Base-by-base conservation (phyloP, 179 eudicot genomes). In the Carnegiea gigantea region DNA sequence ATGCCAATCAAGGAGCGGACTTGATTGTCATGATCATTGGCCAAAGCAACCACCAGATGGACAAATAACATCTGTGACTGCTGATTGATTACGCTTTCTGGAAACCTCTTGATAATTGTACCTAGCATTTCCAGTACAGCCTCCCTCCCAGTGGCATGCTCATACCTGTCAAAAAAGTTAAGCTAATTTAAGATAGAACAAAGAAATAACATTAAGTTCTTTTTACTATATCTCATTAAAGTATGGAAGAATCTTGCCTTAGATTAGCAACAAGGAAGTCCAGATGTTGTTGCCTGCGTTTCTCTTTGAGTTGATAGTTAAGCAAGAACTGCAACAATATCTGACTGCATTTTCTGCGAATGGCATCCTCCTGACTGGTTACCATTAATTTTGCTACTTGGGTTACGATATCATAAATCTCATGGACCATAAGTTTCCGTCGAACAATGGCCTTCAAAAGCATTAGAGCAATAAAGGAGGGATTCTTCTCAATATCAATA, bases 131-230 rank as follows among this genome's bases (percentile, higher is more conserved):
- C 99, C 82, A 96, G 92, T 65, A 89, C 97, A 68, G 98, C 90
- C 86, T 91, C 95, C 86, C 98, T 94, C 81, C 99, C 99, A 68
- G 91, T 80, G n/a, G 99, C 88, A 88, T 94, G 95, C 83, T 94
- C 91, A 85, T 96, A 96, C 70, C 99, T 96, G 90, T 30, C 60
- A 79, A 87, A 78, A 13, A 78, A 79, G 28, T 21, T 28, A 75
- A 62, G 68, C 49, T 79, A 79, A 59, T 78, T 23, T 40, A 73
- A 26, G 68, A 72, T 40, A 24, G 46, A 30, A 73, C 60, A 60
- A 15, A 72, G 49, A 26, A 79, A 71, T 17, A 59, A 14, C 15
- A 6, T 20, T 24, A 54, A 30, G n/a, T 59, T 6, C 10, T 57
- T 43, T 23, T 21, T 13, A 20, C 21, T 12, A 46, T 33, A 18